Evolutionary conservation across 2,329 filamentous ascomycete genomes (phyloP), one percentile per base, ranked within the genome.

Genomic region (Pseudodiploospora longispora): DNA sequence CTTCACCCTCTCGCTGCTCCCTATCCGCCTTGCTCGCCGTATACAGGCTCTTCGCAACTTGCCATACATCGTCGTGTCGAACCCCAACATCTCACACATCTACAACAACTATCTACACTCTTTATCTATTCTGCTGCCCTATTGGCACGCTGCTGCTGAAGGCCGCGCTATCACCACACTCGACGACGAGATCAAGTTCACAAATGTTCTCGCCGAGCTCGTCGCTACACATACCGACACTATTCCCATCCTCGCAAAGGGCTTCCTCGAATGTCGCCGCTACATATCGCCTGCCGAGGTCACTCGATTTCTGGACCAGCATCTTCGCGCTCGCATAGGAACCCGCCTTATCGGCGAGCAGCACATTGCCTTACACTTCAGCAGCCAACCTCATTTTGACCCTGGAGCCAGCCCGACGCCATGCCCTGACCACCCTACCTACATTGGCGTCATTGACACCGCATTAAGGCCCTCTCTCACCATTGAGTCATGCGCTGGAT

Each of bases 31-130:
- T 28, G 93, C 93, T 28, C 88, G 94, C 62, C 87, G 93, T 45
- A 95, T 98, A 52, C 87, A 95, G 63, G 88, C 89, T 36, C 74
- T 98, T 12, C 84, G 90, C 51, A 95, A 95, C 61, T 79, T 98
- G 6, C 93, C 93, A 0, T 98, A 91, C 65, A 97, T 98, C 52
- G 91, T 98, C 44, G 93, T 98, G 28, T 90, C 91, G n/a, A 97
- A 98, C 61, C 87, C 89, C 1, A 88, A 96, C 61, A 89, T 98
- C 54, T 86, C 84, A 28, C 83, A 85, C 57, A 98, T 98, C 52
- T 95, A 97, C 72, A 83, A 87, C 65, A 97, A 96, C 66, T 98
- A 98, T 64, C 74, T 95, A 37, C 90, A 96, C 65, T 95, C 89
- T 3, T 72, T 98, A 19, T 91, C 87, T 2, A 95, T 89, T 1